Evolutionary conservation across 768 basidiomycete genomes (phyloP), one percentile per base, ranked within the genome.

Genomic region (Suillus decipiens): DNA sequence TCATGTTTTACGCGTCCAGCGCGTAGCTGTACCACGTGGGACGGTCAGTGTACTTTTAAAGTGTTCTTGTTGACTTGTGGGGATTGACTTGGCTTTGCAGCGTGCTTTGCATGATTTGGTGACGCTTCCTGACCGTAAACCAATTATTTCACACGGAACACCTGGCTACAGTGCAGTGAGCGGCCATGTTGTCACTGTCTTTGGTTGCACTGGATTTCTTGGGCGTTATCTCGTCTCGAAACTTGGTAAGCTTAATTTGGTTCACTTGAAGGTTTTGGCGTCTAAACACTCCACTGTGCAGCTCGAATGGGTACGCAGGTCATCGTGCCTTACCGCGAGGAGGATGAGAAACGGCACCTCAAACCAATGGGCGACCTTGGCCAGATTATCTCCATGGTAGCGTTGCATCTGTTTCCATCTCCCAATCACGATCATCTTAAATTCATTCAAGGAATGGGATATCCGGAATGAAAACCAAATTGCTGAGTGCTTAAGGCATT

Each of bases 321-420:
- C 64, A 84, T 99, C 72, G 83, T 97, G 57, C 96, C 96, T 8
- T 98, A 96, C 80, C 87, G 97, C 50, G 95, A 98, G 67, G 92
- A 94, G 72, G 95, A 99, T 72, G 91, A 95, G 73, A 93, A 90
- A 70, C 83, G 96, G 64, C 86, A 92, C 71, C 80, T 99, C 71
- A 90, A 89, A 77, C 92, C 92, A 14, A 96, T 91, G 88, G 97
- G 96, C 48, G 97, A 99, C 80, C 81, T 99, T 61, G 97, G 97
- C 9, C 95, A 96, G 80, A 90, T 99, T 66, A 92, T 98, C 62
- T 87, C 92, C 69, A 87, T 99, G 90, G 96, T 96, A 71, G 68
- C 71, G 80, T 74, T 59, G 61, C 24, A 57, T 57, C 24, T 31
- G 17, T 17, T 28, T 57, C 56, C 24, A 41, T 41, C 9, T 17